A percentile compares a stretch with the other conserved stretches of the same genome.
These are phyloP conservation scores for Trichoderma aggressivum DNA, from an alignment of 2,329 filamentous ascomycete genomes.

Conservation along the genomic window DNA sequence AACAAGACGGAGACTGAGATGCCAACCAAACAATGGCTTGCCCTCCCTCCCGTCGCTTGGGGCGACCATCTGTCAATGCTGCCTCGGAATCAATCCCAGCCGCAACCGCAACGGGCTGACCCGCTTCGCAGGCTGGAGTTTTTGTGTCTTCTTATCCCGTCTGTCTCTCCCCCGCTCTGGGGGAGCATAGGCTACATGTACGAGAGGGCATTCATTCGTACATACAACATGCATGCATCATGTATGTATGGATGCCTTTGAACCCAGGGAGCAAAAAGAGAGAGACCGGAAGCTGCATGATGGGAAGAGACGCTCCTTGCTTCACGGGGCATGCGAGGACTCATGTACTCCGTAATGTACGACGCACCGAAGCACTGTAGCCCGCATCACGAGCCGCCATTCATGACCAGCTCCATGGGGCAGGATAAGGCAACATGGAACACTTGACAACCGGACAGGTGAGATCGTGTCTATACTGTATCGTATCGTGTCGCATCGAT, in stretches of 20 bases:
- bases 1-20: background rate
- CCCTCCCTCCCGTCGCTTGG: background rate
- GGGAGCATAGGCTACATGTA: background rate
- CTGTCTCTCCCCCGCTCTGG: background rate
- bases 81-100: background rate
- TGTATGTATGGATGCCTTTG: background rate
- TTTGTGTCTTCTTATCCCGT: background rate
- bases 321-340: constrained; percentile 1
- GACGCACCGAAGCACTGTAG: constrained; percentile 1
- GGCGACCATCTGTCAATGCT: background rate
- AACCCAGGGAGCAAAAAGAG: no score
- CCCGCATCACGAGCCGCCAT: constrained; percentile 13
- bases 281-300: background rate
- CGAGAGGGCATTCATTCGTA: background rate
- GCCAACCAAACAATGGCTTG: background rate
- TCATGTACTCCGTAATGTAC: constrained; percentile 12
- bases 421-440: background rate
- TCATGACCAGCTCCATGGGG: constrained; percentile 9
- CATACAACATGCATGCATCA: background rate
- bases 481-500: background rate
- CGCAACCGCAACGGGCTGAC: background rate
- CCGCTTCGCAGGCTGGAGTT: background rate
- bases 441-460: background rate
- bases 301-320: background rate
- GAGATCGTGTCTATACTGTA: background rate